Base-by-base conservation (phyloP, 1,284 basidiomycete genomes). In the Golubevia pallescens region DNA sequence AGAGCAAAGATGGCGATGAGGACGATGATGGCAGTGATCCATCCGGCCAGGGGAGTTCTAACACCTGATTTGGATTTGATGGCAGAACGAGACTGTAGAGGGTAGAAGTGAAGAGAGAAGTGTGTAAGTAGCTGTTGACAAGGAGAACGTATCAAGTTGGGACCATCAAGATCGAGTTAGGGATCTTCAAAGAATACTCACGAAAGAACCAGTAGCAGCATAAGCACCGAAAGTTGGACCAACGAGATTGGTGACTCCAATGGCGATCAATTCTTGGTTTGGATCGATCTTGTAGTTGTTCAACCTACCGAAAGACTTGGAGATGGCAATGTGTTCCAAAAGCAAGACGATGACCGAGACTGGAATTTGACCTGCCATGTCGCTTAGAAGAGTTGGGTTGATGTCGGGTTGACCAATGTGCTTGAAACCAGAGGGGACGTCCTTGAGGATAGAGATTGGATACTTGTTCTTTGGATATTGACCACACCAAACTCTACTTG, bases 201-300 rank as follows among this genome's bases (percentile, higher is more conserved):
- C 34, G 89, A 99, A 99, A 0, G 95, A 98, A 14, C 96, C 97
- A 6, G 97, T 99, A 0, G 95, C 94, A 6, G 96, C 95, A 86
- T 97, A 99, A 1, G 94, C 96, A 66, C 90, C 90, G 86, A 97
- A 97, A 73, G 92, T 88, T 16, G 83, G 81, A 21, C 69, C 71
- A 63, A 77, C 80, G 77, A 81, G 74, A 85, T 95, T 96, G 8
- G 94, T 91, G n/a, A 98, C 94, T 54, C 97, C 96, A 73, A 99
- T 98, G 53, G 97, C 96, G 77, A 98, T 92, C 61, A 98, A 89
- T 86, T 98, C 96, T 86, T 98, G 96, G 87, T 95, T 95, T 16
- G 96, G 95, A 82, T 97, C 92, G 86, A 99, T 98, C 86, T 94
- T 97, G 89, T 99, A 99, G 48, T 92, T 92, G 86, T 99, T 98